Percentiles rank a stretch among this genome's conserved stretches.
Conservation (phyloP, 2,329 filamentous ascomycete genomes). For the Pseudopithomyces chartarum region DNA sequence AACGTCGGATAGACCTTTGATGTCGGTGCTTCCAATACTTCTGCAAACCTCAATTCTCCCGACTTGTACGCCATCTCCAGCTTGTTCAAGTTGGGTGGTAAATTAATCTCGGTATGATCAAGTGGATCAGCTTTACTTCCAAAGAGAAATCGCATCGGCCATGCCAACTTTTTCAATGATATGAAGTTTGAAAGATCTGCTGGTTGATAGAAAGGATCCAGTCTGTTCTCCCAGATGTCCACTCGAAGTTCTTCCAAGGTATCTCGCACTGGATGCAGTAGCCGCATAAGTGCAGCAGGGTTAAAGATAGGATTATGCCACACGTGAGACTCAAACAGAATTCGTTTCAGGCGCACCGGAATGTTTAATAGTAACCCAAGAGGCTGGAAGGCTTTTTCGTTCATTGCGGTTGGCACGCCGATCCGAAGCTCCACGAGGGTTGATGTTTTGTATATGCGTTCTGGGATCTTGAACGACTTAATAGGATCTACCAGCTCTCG, state of each 20-base stretch:
- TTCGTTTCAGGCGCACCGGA: not conserved
- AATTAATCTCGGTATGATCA: not conserved
- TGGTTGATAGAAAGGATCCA: not conserved
- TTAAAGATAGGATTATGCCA: not conserved
- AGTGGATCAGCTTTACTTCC: not conserved
- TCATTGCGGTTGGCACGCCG: not conserved
- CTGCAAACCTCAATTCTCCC: no score
- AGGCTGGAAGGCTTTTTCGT: not conserved
- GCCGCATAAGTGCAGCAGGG: not conserved
- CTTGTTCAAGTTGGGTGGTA: not conserved
- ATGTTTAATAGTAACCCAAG: not conserved
- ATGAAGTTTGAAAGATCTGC: constrained; percentile 2
- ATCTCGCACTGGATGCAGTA: constrained; percentile 6
- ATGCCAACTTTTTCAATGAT: constrained; percentile 2
- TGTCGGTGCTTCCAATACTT: no score
- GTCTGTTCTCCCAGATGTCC: not conserved
- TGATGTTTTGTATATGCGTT: not conserved
- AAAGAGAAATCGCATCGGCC: constrained; percentile 7
- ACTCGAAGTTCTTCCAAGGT: constrained; percentile 8
- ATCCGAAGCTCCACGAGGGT: constrained; percentile 6
- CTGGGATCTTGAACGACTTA: not conserved
- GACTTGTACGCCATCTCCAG: not conserved
- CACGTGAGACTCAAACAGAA: not conserved
- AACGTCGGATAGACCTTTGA: no score
- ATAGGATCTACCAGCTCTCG: constrained; percentile 4